Evolutionary conservation across 768 basidiomycete species (phyloP).

Genomic region (Candolleomyces eurysporus): DNA sequence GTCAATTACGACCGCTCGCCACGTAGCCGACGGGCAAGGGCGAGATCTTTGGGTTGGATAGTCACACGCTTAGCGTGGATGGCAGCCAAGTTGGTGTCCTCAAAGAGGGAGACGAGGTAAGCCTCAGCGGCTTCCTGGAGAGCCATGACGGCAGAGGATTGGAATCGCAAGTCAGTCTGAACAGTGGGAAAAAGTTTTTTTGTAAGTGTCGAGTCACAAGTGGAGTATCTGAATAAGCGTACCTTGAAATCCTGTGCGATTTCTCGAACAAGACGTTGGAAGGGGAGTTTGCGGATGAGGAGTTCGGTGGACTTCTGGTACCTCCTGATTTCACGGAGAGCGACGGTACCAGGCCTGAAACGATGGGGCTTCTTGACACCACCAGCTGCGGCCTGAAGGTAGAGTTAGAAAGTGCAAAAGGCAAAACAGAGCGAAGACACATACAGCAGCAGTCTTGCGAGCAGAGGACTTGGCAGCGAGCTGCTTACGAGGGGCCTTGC

Average conservation of each 20-base stretch:
- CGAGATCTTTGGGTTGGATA: conserved; percentile 84
- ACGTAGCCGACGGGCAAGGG: conserved; percentile 73
- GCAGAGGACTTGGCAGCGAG: conserved; percentile 67
- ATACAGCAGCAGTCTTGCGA: conserved; percentile 50
- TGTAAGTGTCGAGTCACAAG: conserved; percentile 4
- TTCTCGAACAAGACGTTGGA: conserved; percentile 93
- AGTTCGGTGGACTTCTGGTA: conserved; percentile 94
- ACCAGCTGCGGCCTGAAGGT: conserved; percentile 64
- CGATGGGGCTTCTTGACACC: conserved; percentile 97
- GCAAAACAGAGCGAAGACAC: conserved; percentile 27
- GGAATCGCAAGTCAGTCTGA: conserved; percentile 82
- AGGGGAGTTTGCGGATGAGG: conserved; percentile 88
- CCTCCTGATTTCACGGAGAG: conserved; percentile 88
- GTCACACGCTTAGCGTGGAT: conserved; percentile 87
- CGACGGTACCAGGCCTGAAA: conserved; percentile 87
- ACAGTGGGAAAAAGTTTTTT: conserved; percentile 3
- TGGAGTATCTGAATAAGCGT: not conserved
- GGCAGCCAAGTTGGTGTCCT: conserved; percentile 81
- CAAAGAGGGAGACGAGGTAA: conserved; percentile 75
- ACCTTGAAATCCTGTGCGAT: conserved; percentile 95
- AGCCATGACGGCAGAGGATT: conserved; percentile 86
- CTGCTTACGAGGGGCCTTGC: conserved; percentile 84
- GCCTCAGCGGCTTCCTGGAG: conserved; percentile 86
- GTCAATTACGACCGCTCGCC: conserved; percentile 68
- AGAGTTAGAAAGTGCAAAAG: conserved; percentile 28